Base-by-base conservation (phyloP, 139 green algal genomes). In the Limnomonas spitsbergensis region DNA sequence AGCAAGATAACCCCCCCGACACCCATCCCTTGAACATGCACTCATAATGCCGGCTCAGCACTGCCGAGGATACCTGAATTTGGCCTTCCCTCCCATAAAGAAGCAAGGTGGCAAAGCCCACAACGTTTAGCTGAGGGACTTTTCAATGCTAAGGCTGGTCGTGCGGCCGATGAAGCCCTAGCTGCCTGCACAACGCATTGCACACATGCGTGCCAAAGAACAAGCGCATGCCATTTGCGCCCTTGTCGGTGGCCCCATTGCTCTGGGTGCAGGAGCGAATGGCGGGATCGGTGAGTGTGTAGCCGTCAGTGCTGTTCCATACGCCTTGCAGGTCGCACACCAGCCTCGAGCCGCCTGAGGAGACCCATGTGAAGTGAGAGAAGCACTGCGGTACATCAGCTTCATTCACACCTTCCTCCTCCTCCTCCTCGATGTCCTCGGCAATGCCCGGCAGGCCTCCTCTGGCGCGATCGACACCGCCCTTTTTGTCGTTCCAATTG, bases 291-390 rank as follows among this genome's bases (percentile, higher is more conserved):
- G 83, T 85, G 32, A 88, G 66, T n/a, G 35, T 53, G 67, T 85
- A 88, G 36, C 77, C 72, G 38, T 85, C 80, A 1, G 29, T 40
- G 0, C 53, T 1, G 61, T 82, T 85, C 75, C 75, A 85, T 69
- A 85, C 76, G 32, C 83, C 83, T 68, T 84, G 83, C 38, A 88
- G 42, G 72, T 88, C 83, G 66, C 83, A 88, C 56, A 88, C 83
- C 52, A 88, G 72, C 69, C 81, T 85, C 71, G 27, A 34, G n/a
- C 83, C 76, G 3, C 4, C 26, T 26, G 79, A 80, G 47, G 34
- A 53, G 6, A 69, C 37, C 36, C 81, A 79, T 0, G 76, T 85
- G 79, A 85, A 85, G 79, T 85, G 75, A 37, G 83, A 85, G 77
- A 88, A 88, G 40, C 52, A 69, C 54, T 88, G 83, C 38, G 83